Percentiles rank a stretch among this genome's conserved stretches.
Conservation (phyloP, 306 rosid species). For the Canavalia gladiata region DNA sequence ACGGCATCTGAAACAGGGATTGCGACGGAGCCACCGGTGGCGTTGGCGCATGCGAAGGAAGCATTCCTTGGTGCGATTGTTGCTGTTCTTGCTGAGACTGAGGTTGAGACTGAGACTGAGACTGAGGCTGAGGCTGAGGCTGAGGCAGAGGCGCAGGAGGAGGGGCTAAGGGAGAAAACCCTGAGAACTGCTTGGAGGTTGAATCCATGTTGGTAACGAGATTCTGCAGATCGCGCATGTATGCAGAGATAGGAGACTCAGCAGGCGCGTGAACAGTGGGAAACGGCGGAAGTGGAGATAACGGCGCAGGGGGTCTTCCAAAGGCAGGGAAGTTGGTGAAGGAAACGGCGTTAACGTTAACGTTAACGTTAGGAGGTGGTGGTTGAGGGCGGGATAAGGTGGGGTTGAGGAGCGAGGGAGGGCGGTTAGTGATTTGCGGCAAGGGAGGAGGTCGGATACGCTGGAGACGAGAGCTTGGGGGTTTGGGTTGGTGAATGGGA, state of each 20-base stretch:
- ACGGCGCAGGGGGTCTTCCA: slow-evolving; percentile 69
- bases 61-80: slow-evolving; percentile 39
- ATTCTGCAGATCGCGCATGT: slow-evolving; percentile 80
- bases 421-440: slow-evolving; percentile 74
- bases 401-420: slow-evolving; percentile 58
- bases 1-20: slow-evolving; percentile 61
- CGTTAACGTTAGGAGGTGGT: slow-evolving; percentile 31
- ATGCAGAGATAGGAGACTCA: slow-evolving; percentile 91
- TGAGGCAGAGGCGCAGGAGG: slow-evolving; percentile 29
- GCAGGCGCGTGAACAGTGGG: slow-evolving; percentile 91
- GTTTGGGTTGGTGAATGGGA: slow-evolving; percentile 84
- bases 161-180: slow-evolving; percentile 77
- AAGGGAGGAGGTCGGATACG: slow-evolving; percentile 97
- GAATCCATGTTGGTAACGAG: slow-evolving; percentile 57
- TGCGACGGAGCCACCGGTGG: slow-evolving; percentile 33
- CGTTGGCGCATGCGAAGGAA: slow-evolving; percentile 42
- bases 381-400: slow-evolving; percentile 47
- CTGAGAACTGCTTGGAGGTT: slow-evolving; percentile 68
- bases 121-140: slow-evolving; percentile 17
- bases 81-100: slow-evolving; percentile 36
- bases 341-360: slow-evolving; percentile 16
- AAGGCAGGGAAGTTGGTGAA: slow-evolving; percentile 51
- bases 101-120: slow-evolving; percentile 36
- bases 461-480: slow-evolving; percentile 89
- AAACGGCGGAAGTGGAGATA: slow-evolving; percentile 90